Conservation (phyloP, 768 basidiomycete genomes). For the Lentinula sp. region DNA sequence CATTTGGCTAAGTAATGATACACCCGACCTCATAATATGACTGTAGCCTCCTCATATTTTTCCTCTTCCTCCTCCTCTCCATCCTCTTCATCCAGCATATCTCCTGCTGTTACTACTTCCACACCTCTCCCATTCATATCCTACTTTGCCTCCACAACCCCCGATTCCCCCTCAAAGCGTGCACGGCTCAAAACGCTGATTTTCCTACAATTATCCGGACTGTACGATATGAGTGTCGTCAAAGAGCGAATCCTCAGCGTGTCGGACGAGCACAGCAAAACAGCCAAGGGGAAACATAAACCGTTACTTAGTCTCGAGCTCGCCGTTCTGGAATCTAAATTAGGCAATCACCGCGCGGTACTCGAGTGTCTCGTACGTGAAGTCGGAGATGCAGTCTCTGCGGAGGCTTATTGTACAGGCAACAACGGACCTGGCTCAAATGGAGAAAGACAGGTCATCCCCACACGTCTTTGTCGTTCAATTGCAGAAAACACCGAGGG, state of each 20-base stretch:
- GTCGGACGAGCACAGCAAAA: conserved; percentile 79
- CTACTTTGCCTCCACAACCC: conserved; percentile 81
- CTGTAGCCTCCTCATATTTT: conserved; percentile 19
- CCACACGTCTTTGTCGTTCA: conserved; percentile 45
- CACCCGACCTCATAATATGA: conserved; percentile 44
- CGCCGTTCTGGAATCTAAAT: conserved; percentile 16
- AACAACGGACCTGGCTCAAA: not conserved
- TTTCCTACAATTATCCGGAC: conserved; percentile 70
- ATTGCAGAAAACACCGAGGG: conserved; percentile 42
- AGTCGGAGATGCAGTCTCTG: conserved; percentile 68
- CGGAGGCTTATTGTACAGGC: conserved; percentile 78
- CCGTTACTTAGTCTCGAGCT: not conserved
- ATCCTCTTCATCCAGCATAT: not conserved
- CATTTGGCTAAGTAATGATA: not conserved
- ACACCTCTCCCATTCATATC: conserved; percentile 41
- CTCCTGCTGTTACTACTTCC: conserved; percentile 16
- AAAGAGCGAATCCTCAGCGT: conserved; percentile 48
- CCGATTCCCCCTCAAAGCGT: conserved; percentile 69
- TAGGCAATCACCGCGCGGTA: conserved; percentile 54
- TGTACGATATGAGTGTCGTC: conserved; percentile 53
- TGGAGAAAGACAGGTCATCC: conserved; percentile 69
- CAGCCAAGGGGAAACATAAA: conserved; percentile 19
- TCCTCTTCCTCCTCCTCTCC: not conserved
- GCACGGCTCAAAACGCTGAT: conserved; percentile 70
- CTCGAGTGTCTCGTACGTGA: conserved; percentile 63